Evolutionary conservation across 352 stramenopile species (phyloP), one percentile per base, ranked within the genome.

Genomic region (Pseudoperonospora humuli): DNA sequence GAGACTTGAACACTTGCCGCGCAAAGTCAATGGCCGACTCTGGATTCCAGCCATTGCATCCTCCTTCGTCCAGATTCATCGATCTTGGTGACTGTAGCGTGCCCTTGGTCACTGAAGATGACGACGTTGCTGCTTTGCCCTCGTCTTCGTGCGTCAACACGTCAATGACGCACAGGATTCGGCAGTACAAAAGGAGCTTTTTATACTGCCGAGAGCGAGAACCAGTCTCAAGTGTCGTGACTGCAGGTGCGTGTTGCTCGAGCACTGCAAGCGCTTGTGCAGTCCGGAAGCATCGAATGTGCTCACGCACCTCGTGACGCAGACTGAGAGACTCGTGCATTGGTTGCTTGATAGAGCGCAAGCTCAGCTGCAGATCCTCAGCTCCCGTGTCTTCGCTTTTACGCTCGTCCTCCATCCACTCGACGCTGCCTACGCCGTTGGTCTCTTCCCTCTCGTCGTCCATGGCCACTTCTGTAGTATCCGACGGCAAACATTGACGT

Each of bases 91-190:
- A 9, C 1, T n/a, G 11, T 24, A 21, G 11, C 35, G 21, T 14
- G 15, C 51, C 51, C 24, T 62, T 66, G 3, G 26, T 33, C 32
- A 24, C 6, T 15, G 32, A 13, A 1, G 29, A 1, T 10, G 44
- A 45, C 7, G n/a, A 15, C 26, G 7, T 14, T 13, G 33, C 20
- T 38, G 29, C 3, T 11, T 61, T 57, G 3, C 35, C 35, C n/a
- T 57, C 44, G 4, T 6, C 24, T 14, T 57, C 27, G n/a, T n/a
- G 28, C n/a, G 38, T 59, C 29, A 75, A 46, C 14, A 66, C 42
- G 34, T 79, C 68, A 21, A 79, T 25, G 13, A 79, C 55, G 21
- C 61, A 79, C 3, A 79, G 43, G 10, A 79, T 67, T 21, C 47
- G 55, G 26, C 54, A 67, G 25, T 68, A 61, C 15, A 67, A 29